These are phyloP conservation scores for Lolium perenne DNA, from an alignment of 176 grass and related monocot species.

Conservation along the genomic window DNA sequence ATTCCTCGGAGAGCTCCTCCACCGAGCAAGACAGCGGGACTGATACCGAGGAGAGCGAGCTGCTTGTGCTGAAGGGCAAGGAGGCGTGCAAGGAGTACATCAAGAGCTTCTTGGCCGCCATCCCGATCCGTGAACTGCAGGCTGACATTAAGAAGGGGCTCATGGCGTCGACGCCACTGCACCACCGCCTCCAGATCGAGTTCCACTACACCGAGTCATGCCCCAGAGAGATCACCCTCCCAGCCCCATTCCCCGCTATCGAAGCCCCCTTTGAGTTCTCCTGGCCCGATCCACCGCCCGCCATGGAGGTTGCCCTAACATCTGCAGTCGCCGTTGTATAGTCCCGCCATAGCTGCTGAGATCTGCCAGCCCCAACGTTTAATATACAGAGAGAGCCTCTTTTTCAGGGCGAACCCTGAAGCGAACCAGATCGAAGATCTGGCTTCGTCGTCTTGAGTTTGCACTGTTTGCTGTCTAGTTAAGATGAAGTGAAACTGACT, in stretches of 20 bases:
- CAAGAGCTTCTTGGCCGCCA: conserved; percentile 93
- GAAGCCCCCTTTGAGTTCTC: conserved; percentile 53
- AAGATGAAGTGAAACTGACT: conserved; percentile 51
- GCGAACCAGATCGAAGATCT: conserved; percentile 63
- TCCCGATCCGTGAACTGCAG: conserved; percentile 87
- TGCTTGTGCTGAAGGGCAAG: conserved; percentile 71
- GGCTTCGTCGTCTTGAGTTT: conserved; percentile 53
- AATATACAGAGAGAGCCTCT: conserved; percentile 42
- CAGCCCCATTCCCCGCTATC: not conserved
- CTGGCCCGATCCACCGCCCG: conserved; percentile 48
- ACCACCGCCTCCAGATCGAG: conserved; percentile 92
- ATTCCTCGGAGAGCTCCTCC: conserved; percentile 34
- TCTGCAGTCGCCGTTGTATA: conserved; percentile 43
- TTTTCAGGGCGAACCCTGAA: conserved; percentile 47
- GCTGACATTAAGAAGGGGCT: conserved; percentile 91
- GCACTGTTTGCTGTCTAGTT: conserved; percentile 51
- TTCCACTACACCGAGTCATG: conserved; percentile 77
- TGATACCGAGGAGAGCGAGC: conserved; percentile 40
- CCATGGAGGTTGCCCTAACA: conserved; percentile 34
- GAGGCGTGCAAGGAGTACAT: conserved; percentile 95
- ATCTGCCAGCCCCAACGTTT: conserved; percentile 5
- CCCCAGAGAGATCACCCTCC: conserved; percentile 12
- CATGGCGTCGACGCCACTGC: conserved; percentile 65
- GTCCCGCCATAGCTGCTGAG: not conserved
- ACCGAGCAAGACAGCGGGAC: conserved; percentile 45